phyloP scores from a whole-genome alignment of 441 rosid species.

The Manihot esculenta region DNA sequence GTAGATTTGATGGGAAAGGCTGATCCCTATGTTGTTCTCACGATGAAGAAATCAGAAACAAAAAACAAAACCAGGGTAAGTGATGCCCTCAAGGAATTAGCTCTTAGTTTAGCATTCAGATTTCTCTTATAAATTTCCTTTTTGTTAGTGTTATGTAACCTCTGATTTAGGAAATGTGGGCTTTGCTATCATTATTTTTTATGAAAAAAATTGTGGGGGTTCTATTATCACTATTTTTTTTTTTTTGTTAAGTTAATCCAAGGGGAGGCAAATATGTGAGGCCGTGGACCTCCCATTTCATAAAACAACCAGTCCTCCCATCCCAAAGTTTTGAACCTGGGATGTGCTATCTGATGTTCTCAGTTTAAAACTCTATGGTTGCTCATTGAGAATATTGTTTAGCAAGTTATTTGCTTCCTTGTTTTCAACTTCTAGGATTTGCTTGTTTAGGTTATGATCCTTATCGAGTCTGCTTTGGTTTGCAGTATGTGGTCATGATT shows the following conservation, averaged over 20 bases:
- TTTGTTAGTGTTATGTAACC: not conserved
- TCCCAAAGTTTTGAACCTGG: not conserved
- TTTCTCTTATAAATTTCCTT: not conserved
- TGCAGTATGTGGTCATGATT: too few species aligned
- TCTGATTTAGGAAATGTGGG: not conserved
- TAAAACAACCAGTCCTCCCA: not conserved
- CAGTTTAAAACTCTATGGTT: too few species aligned
- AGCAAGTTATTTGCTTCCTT: not conserved
- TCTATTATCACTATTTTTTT: too few species aligned
- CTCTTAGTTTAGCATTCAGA: not conserved
- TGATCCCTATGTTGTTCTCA: conserved; percentile 85
- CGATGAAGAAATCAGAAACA: conserved; percentile 81
- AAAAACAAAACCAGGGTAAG: conserved; percentile 84
- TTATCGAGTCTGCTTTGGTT: not conserved
- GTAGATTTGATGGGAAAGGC: conserved; percentile 90
- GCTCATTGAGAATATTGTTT: too few species aligned
- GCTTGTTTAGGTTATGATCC: not conserved
- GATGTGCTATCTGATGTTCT: too few species aligned
- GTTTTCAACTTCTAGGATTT: not conserved
- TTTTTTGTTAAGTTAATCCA: too few species aligned
- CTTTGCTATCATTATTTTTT: not conserved
- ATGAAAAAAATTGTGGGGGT: too few species aligned
- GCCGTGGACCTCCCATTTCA: too few species aligned
- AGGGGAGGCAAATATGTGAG: not conserved
- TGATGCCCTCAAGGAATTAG: conserved; percentile 1